These are phyloP conservation scores for Purpureocillium takamizusanense DNA, from an alignment of 2,329 filamentous ascomycete genomes.

Conservation along the genomic window DNA sequence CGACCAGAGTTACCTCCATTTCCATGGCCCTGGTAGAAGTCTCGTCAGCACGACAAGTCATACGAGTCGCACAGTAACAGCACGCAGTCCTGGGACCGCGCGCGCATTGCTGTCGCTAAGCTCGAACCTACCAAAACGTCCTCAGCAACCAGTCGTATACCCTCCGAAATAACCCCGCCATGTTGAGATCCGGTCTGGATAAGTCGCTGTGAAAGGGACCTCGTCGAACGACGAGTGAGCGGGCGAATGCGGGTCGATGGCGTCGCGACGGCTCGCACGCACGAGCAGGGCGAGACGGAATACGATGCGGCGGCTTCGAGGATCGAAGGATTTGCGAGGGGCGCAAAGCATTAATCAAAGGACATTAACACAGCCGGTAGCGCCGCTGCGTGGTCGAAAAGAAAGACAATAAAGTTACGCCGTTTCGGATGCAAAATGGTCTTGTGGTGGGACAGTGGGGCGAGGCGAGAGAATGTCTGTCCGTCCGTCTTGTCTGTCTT, in stretches of 20 bases:
- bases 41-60: conserved; percentile 9
- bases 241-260: not conserved
- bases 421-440: conserved; percentile 2
- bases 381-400: not conserved
- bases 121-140: conserved; percentile 76
- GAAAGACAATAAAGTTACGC: conserved; percentile 1
- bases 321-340: not conserved
- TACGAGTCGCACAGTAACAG: not conserved
- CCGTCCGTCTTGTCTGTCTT: not conserved
- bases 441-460: conserved; percentile 3
- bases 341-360: conserved; percentile 1
- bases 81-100: not conserved
- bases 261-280: not conserved
- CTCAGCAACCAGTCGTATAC: conserved; percentile 98
- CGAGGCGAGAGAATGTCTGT: not conserved
- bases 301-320: not conserved
- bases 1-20: conserved; percentile 99
- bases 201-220: not conserved
- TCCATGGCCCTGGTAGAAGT: conserved; percentile 70
- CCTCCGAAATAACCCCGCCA: conserved; percentile 86
- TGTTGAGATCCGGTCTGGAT: conserved; percentile 28
- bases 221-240: not conserved
- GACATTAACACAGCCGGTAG: not conserved
- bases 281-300: not conserved
- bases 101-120: too few relatives aligned